These are phyloP conservation scores for Blastomyces gilchristii DNA, from an alignment of 2,329 filamentous ascomycete genomes.

Conservation along the genomic window DNA sequence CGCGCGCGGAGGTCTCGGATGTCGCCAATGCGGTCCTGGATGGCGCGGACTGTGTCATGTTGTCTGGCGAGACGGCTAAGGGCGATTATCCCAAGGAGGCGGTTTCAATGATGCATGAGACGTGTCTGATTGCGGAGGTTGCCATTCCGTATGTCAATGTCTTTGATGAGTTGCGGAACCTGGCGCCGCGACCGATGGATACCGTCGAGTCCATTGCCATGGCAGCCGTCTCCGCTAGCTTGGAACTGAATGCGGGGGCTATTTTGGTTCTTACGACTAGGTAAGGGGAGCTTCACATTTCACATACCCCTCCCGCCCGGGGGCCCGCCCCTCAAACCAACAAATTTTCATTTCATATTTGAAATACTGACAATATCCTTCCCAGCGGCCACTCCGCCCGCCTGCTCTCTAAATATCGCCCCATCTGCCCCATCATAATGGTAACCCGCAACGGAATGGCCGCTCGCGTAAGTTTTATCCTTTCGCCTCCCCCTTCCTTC, in stretches of 20 bases:
- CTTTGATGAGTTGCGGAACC: conserved; percentile 85
- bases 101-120: conserved; percentile 96
- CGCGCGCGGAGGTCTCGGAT: conserved; percentile 95
- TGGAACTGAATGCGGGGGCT: conserved; percentile 91
- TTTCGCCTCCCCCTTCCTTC: no score
- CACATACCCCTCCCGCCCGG: no score
- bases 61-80: conserved; percentile 98
- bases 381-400: no score
- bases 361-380: neutral
- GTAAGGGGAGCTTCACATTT: conserved; percentile 33
- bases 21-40: conserved; percentile 97
- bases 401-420: no score
- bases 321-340: no score
- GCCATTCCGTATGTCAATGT: conserved; percentile 94
- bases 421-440: no score
- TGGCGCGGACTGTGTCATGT: conserved; percentile 98
- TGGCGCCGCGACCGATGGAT: conserved; percentile 71
- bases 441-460: no score
- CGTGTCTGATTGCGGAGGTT: conserved; percentile 91
- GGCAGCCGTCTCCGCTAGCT: conserved; percentile 87
- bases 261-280: conserved; percentile 94
- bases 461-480: no score
- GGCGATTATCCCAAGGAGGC: conserved; percentile 87
- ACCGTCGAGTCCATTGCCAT: conserved; percentile 93
- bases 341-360: neutral